Evolutionary conservation across 2,329 filamentous ascomycete genomes (phyloP).

Genomic region (Geoglossum cookeanum): DNA sequence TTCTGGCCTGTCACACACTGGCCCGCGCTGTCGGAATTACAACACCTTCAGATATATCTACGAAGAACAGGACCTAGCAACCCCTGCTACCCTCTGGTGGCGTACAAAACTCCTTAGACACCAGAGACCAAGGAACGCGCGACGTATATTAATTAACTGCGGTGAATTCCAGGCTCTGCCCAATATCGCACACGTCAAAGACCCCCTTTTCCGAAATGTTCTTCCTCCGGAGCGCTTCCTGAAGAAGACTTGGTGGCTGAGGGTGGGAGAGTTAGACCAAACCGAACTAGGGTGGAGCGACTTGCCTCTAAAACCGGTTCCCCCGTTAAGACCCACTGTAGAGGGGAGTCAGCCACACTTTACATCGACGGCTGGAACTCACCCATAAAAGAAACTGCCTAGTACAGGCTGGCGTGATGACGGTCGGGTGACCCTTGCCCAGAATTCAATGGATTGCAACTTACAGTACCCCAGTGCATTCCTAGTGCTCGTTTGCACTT

Average conservation of each 20-base stretch:
- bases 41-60: not conserved
- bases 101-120: too few relatives aligned
- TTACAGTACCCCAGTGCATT: conserved; percentile 63
- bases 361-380: conserved; percentile 9
- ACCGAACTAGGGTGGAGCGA: not conserved
- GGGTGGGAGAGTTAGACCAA: not conserved
- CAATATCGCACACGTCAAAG: conserved; percentile 71
- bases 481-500: conserved; percentile 58
- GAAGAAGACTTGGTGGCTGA: conserved; percentile 49
- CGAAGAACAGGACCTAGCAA: not conserved
- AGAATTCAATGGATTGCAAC: not conserved
- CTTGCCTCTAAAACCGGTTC: conserved; percentile 57
- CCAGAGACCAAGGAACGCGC: not conserved
- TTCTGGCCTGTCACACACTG: not conserved
- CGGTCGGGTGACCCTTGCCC: not conserved
- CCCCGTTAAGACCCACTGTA: conserved; percentile 62
- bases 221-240: conserved; percentile 48
- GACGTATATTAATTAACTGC: not conserved
- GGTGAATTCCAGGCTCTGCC: conserved; percentile 58
- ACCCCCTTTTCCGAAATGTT: conserved; percentile 49
- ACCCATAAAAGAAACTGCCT: not conserved
- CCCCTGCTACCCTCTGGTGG: not conserved
- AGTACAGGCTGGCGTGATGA: not conserved
- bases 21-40: not conserved
- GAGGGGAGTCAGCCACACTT: not conserved